Evolutionary conservation across 305 asterid species (phyloP).

Genomic region (Fraxinus nigra): DNA sequence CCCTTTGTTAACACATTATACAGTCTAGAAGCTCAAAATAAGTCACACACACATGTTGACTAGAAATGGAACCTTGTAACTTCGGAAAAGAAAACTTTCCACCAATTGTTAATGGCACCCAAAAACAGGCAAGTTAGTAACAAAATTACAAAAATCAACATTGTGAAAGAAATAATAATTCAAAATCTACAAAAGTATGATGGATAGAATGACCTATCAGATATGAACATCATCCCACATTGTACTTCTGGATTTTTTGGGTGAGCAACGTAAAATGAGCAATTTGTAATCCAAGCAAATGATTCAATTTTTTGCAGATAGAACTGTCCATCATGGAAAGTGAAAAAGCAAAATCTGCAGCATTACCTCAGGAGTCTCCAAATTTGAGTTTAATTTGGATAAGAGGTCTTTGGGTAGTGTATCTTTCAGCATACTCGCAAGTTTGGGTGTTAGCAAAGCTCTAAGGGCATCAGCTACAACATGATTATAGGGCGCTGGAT

Average conservation of each 20-base stretch:
- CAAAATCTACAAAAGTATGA: neutral
- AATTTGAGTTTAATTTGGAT: slow-evolving; percentile 72
- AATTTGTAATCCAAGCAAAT: slow-evolving; percentile 13
- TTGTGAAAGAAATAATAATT: neutral
- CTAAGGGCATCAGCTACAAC: slow-evolving; percentile 74
- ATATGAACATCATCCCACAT: neutral
- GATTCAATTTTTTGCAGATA: neutral
- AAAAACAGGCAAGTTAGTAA: slow-evolving; percentile 5
- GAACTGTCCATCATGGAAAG: neutral
- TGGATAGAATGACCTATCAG: neutral
- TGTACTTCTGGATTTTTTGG: neutral
- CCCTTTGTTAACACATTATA: slow-evolving; percentile 9
- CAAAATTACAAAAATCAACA: neutral
- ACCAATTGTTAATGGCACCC: neutral
- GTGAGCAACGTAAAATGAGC: neutral
- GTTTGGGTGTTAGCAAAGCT: slow-evolving; percentile 91
- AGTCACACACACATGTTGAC: neutral
- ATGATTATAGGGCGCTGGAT: slow-evolving; percentile 65
- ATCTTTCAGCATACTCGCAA: slow-evolving; percentile 89
- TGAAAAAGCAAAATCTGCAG: slow-evolving; percentile 19
- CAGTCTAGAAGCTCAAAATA: slow-evolving; percentile 9
- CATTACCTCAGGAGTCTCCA: slow-evolving; percentile 96
- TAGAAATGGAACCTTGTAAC: slow-evolving; percentile 4
- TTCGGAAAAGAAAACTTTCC: neutral
- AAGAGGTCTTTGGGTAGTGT: slow-evolving; percentile 64